Evolutionary conservation across 371 early-diverging fungal genomes (phyloP).

Genomic region (Mortierella sp.): DNA sequence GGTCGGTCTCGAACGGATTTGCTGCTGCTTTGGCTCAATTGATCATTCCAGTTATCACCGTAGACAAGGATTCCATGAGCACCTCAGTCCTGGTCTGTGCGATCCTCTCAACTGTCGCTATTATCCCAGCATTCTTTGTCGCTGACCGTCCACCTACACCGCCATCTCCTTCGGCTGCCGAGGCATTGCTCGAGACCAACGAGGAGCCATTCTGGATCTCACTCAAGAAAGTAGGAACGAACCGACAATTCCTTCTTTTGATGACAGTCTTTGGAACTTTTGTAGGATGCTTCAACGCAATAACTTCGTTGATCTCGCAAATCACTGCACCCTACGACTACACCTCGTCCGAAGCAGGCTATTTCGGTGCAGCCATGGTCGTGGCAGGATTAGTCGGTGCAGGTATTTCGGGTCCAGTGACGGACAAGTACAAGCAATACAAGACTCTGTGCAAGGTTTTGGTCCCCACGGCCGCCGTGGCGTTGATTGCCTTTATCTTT

Average conservation of each 20-base stretch:
- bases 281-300: slow-evolving; percentile 73
- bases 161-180: slow-evolving; percentile 58
- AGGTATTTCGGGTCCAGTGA: slow-evolving; percentile 63
- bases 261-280: slow-evolving; percentile 67
- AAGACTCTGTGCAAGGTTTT: slow-evolving; percentile 57
- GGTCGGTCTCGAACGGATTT: slow-evolving; percentile 56
- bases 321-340: slow-evolving; percentile 76
- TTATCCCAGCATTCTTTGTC: slow-evolving; percentile 62
- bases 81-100: slow-evolving; percentile 63
- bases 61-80: slow-evolving; percentile 47
- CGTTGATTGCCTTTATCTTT: slow-evolving; percentile 61
- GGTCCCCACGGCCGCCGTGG: slow-evolving; percentile 60
- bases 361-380: slow-evolving; percentile 65
- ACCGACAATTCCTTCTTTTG: slow-evolving; percentile 66
- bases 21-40: slow-evolving; percentile 71
- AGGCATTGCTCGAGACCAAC: slow-evolving; percentile 23
- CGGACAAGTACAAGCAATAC: slow-evolving; percentile 65
- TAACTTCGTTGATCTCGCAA: slow-evolving; percentile 71
- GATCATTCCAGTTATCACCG: slow-evolving; percentile 65
- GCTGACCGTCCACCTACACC: slow-evolving; percentile 63
- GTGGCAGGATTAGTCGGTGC: slow-evolving; percentile 66
- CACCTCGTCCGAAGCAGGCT: slow-evolving; percentile 66
- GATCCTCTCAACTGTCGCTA: slow-evolving; percentile 57
- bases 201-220: slow-evolving; percentile 61
- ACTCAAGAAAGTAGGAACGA: slow-evolving; percentile 61